These are phyloP conservation scores for Zychaea mexicana DNA, from an alignment of 371 early-diverging fungal genomes.

Conservation along the genomic window DNA sequence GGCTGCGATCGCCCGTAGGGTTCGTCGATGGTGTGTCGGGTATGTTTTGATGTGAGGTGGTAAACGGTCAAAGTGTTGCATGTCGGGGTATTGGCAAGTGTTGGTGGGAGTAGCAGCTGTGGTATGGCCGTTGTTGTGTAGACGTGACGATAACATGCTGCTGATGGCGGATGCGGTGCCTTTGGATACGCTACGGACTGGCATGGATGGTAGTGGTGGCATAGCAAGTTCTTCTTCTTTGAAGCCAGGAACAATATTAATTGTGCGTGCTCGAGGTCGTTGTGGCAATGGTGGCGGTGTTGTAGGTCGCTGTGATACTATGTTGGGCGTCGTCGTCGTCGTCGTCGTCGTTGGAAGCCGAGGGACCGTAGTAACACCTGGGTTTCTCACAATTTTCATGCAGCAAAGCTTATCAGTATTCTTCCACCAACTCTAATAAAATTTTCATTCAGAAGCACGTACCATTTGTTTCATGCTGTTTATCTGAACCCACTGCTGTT, in stretches of 20 bases:
- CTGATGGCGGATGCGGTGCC: background rate
- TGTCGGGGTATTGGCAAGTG: conserved; percentile 14
- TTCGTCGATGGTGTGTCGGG: conserved; percentile 11
- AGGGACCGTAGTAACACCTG: background rate
- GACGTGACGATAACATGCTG: background rate
- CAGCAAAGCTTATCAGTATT: background rate
- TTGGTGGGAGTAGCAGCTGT: background rate
- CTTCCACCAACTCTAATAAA: no score
- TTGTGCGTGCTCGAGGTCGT: background rate
- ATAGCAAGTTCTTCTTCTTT: background rate
- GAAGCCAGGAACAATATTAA: background rate
- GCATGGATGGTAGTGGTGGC: background rate
- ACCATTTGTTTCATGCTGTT: background rate
- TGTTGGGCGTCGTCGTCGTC: background rate
- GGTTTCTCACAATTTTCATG: background rate
- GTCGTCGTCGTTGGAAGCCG: no score
- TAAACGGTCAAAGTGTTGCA: conserved; percentile 16
- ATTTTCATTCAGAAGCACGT: no score
- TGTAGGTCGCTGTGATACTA: background rate
- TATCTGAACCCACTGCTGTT: background rate
- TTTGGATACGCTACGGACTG: background rate
- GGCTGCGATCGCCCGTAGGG: conserved; percentile 14
- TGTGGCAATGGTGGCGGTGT: background rate
- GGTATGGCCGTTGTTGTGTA: background rate
- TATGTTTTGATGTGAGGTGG: conserved; percentile 11